Evolutionary conservation across 2,329 filamentous ascomycete genomes (phyloP), one percentile per base, ranked within the genome.

Genomic region (Nannizzia gypsea): DNA sequence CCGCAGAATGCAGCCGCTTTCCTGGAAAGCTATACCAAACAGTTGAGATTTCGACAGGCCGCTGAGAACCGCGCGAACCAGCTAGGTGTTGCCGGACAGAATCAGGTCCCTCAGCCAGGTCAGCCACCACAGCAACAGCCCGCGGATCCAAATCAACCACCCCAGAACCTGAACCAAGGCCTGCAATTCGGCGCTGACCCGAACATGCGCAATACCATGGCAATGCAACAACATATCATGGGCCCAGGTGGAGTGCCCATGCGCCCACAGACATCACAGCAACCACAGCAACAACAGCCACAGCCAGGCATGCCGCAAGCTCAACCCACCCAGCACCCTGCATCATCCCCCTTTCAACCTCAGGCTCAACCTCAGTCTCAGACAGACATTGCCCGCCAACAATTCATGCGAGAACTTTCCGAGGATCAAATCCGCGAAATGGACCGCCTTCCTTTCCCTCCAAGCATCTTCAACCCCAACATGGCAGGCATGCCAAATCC

Each of bases 361-460:
- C 54, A 56, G 31, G 15, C 22, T 3, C 54, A 56, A 20, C 34
- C 54, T 24, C 42, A 46, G 42, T 46, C 42, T 22, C 71, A 71
- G 44, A 67, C 70, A 42, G 68, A 71, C 20, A 46, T 70, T 9
- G 64, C 67, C 34, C 69, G 71, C 58, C 63, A 72, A 34, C 69
- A 72, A 31, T 60, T 71, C 15, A 61, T 72, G 60, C 72, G 62
- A 13, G 65, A 72, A 40, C 72, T 77, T 69, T 76, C 67, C 8
- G 67, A 68, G 2, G 72, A 76, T 3, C 73, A 77, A 61, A 61
- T 68, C n/a, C 70, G 69, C 60, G 70, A 75, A 48, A 77, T 78
- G 76, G 76, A 78, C 62, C 67, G 67, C 26, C 38, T 70, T 3
- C 62, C 64, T 6, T 77, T 76, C 59, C 75, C 75, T 3, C 68